phyloP scores from a whole-genome alignment of 495 filamentous ascomycete species.

The Penicillium desertorum region DNA sequence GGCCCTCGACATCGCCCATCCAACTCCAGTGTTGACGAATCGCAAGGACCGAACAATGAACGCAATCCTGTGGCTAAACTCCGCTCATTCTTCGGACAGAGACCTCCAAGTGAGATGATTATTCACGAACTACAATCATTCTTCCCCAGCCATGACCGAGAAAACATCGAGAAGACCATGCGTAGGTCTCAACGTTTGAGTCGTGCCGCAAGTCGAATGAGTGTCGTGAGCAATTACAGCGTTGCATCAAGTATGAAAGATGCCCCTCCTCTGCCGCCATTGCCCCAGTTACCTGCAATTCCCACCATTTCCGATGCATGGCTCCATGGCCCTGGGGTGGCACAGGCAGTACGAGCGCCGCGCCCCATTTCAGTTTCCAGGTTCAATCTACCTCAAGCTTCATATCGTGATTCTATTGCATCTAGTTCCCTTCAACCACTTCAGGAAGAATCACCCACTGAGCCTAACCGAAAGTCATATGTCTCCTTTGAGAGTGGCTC shows the following conservation, averaged over 20 bases:
- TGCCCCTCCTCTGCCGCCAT: conserved; percentile 33
- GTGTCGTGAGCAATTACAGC: conserved; percentile 90
- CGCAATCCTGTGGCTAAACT: conserved; percentile 58
- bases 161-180: conserved; percentile 91
- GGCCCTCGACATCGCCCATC: conserved; percentile 62
- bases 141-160: conserved; percentile 91
- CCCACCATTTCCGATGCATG: conserved; percentile 95
- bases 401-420: conserved; percentile 81
- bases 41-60: conserved; percentile 41
- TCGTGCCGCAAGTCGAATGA: conserved; percentile 85
- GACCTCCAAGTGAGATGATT: conserved; percentile 95
- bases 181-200: conserved; percentile 87
- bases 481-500: conserved; percentile 90
- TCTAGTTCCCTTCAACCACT: conserved; percentile 84
- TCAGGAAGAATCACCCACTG: conserved; percentile 87
- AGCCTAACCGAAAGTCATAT: conserved; percentile 92
- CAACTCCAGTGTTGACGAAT: conserved; percentile 52
- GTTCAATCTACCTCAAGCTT: conserved; percentile 56
- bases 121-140: conserved; percentile 93
- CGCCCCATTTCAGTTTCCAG: conserved; percentile 64
- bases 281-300: conserved; percentile 71
- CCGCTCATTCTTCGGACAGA: conserved; percentile 78
- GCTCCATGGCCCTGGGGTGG: conserved; percentile 62
- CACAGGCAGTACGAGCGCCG: conserved; percentile 42
- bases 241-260: conserved; percentile 87